Evolutionary conservation across 2,329 filamentous ascomycete genomes (phyloP).

Genomic region (Exserohilum turcica): DNA sequence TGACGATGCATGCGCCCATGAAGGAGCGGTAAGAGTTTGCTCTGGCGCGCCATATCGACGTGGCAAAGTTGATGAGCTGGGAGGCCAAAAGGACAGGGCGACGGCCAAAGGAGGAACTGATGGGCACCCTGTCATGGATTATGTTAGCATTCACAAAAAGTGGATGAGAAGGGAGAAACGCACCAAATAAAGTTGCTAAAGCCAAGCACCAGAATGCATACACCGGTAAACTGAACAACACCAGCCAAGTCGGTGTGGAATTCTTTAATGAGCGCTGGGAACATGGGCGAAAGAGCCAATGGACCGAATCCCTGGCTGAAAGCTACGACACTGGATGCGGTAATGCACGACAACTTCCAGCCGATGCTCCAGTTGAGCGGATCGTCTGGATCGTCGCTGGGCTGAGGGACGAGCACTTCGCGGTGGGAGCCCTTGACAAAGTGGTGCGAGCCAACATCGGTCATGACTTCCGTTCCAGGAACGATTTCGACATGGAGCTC

Average conservation of each 20-base stretch:
- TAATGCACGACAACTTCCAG: slow-evolving; percentile 57
- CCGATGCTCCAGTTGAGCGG: slow-evolving; percentile 59
- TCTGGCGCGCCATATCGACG: slow-evolving; percentile 63
- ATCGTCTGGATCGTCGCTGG: slow-evolving; percentile 57
- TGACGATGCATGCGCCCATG: slow-evolving; percentile 67
- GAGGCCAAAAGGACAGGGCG: slow-evolving; percentile 60
- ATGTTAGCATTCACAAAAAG: not conserved
- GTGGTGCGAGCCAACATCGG: slow-evolving; percentile 65
- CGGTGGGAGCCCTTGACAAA: slow-evolving; percentile 61
- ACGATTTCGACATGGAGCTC: slow-evolving; percentile 61
- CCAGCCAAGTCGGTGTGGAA: slow-evolving; percentile 60
- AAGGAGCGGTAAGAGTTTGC: slow-evolving; percentile 65
- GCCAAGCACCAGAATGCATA: slow-evolving; percentile 62
- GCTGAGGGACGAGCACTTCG: slow-evolving; percentile 61
- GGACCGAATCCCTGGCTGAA: slow-evolving; percentile 63
- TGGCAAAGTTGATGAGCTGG: slow-evolving; percentile 58
- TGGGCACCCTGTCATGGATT: slow-evolving; percentile 54
- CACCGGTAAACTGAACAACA: slow-evolving; percentile 62
- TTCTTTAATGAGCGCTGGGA: slow-evolving; percentile 61
- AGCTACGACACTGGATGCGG: slow-evolving; percentile 52
- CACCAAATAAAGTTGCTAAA: slow-evolving; percentile 67
- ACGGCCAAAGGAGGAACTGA: slow-evolving; percentile 61
- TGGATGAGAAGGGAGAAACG: slow-evolving; percentile 7
- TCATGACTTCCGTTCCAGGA: slow-evolving; percentile 65
- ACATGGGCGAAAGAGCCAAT: slow-evolving; percentile 63